Base-by-base conservation (phyloP, 1,139 yeast species). In the Protomyces macrosporus region DNA sequence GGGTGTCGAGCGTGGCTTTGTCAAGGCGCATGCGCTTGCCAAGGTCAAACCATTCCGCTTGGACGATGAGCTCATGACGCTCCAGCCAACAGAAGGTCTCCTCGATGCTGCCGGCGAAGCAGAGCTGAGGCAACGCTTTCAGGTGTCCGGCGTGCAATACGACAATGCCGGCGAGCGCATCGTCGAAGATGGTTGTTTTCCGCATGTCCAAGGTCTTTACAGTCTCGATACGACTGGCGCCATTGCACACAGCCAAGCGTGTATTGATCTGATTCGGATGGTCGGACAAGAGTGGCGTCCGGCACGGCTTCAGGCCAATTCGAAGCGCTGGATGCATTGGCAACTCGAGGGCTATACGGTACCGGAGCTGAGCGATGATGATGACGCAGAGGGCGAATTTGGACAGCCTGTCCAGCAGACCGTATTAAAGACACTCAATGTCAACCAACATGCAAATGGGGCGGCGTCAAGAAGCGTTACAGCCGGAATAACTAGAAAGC, bases 1-100 rank as follows among this genome's bases (percentile, higher is more conserved):
- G 68, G 81, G 85, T 71, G 96, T 84, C 3, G 82, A 80, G 40
- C 81, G 86, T 0, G 95, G 95, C 0, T 88, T 90, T 69, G 77
- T 79, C 51, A 77, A 78, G 14, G 93, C 88, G 3, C 45, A 67
- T 6, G 51, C 37, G 5, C 55, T 65, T 7, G 32, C 64, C 30
- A 42, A 36, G 36, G 39, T 33, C 37, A 40, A 56, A 35, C 36
- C 42, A 36, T 34, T 14, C 34, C 40, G 36, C 23, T 12, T 50
- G 12, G 55, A 54, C 23, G 42, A 54, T 30, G 36, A 14, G 30
- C 30, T 54, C 23, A 23, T 53, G 50, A 42, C 45, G n/a, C 35
- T 48, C 12, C 53, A 45, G 30, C 53, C 61, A 10, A 40, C 10
- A 35, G 34, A 37, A 14, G n/a, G 55, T 2, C 51, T 66, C 6